Conservation (phyloP, 2,329 filamentous ascomycete genomes). For the Monascus ruber region DNA sequence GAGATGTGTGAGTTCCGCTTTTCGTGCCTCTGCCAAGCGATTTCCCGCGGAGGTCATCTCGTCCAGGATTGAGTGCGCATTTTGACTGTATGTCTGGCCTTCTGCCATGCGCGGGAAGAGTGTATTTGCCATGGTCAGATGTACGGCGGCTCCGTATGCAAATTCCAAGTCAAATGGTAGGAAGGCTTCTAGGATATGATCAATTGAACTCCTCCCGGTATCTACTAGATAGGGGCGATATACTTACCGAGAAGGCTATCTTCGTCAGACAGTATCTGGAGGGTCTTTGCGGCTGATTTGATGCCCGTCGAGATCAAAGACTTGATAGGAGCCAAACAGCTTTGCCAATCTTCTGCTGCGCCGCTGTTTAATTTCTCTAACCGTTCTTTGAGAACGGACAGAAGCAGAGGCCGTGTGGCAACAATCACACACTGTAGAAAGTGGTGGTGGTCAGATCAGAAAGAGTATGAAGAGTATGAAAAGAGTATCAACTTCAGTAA, state of each 20-base stretch:
- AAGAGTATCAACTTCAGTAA: too few species aligned
- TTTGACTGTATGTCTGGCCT: constrained; percentile 8
- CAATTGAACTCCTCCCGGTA: too few species aligned
- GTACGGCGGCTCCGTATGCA: constrained; percentile 20
- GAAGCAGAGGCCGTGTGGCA: constrained; percentile 27
- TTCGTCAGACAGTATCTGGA: constrained; percentile 28
- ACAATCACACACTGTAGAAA: constrained; percentile 23
- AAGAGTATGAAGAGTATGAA: too few species aligned
- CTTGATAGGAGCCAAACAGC: constrained; percentile 22
- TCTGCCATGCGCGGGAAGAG: constrained; percentile 20
- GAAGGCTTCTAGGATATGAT: constrained; percentile 16
- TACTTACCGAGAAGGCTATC: constrained; percentile 25
- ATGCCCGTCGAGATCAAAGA: constrained; percentile 30
- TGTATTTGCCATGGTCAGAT: constrained; percentile 24
- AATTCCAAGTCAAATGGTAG: constrained; percentile 28
- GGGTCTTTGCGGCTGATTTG: constrained; percentile 30
- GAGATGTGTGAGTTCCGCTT: constrained; percentile 20
- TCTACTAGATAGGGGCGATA: too few species aligned
- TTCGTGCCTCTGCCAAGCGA: constrained; percentile 21
- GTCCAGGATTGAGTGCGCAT: constrained; percentile 20
- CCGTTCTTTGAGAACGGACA: constrained; percentile 29
- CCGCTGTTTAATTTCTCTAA: constrained; percentile 17
- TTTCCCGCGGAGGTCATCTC: constrained; percentile 27
- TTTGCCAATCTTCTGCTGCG: constrained; percentile 19
- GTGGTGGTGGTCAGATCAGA: too few species aligned